Percentiles rank a stretch among this genome's conserved stretches.
Evolutionary conservation across 768 basidiomycete genomes (phyloP).

Genomic region (Pisolithus sp.): DNA sequence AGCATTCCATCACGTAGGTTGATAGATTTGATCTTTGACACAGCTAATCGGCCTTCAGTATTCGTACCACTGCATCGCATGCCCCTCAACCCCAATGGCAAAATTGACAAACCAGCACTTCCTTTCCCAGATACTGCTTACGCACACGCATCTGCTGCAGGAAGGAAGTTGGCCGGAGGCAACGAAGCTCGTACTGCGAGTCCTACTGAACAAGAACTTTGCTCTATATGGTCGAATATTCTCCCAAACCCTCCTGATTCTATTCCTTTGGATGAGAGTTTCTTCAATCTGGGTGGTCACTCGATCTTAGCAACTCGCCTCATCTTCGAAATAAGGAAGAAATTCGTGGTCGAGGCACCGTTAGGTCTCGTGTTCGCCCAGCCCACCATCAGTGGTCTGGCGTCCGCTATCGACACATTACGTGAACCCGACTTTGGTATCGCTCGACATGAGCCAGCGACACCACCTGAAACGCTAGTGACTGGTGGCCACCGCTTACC

Average conservation of each 20-base stretch:
- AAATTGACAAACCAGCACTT: slow-evolving; percentile 96
- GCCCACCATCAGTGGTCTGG: slow-evolving; percentile 78
- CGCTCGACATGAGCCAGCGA: slow-evolving; percentile 27
- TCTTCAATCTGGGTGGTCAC: slow-evolving; percentile 98
- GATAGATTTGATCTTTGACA: slow-evolving; percentile 3
- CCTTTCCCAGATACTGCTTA: slow-evolving; percentile 97
- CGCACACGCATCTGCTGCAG: slow-evolving; percentile 34
- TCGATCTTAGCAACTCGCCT: slow-evolving; percentile 96
- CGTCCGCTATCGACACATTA: slow-evolving; percentile 66
- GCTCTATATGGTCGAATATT: slow-evolving; percentile 77
- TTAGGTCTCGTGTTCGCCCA: slow-evolving; percentile 87
- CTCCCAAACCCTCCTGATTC: slow-evolving; percentile 73
- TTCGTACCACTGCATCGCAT: slow-evolving; percentile 92
- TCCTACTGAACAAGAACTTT: slow-evolving; percentile 75
- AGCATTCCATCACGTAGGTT: slow-evolving; percentile 82
- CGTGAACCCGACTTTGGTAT: slow-evolving; percentile 80
- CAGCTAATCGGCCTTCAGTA: slow-evolving; percentile 39
- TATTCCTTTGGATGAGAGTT: slow-evolving; percentile 86
- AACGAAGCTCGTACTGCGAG: slow-evolving; percentile 37
- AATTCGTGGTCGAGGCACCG: slow-evolving; percentile 85
- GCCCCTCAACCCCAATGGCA: slow-evolving; percentile 98
- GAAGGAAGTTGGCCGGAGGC: slow-evolving; percentile 29
- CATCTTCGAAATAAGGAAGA: slow-evolving; percentile 93
- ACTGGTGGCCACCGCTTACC: slow-evolving; percentile 6
- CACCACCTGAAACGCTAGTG: slow-evolving; percentile 12